These are phyloP conservation scores for Limnanthes douglasii DNA, from an alignment of 345 rosid genomes.

Conservation along the genomic window DNA sequence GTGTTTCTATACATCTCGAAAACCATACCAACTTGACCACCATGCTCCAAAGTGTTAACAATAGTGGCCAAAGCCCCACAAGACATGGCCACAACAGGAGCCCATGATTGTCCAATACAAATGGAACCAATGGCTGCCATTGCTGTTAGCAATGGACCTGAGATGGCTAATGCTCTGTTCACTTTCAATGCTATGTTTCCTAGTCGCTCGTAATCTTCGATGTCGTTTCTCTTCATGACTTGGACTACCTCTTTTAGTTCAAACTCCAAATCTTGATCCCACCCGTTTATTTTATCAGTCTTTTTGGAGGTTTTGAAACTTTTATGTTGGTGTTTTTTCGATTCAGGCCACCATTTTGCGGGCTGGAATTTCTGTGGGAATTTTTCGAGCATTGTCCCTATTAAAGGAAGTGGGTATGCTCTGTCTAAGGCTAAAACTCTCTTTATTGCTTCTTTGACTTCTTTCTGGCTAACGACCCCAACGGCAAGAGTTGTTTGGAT, in stretches of 20 bases:
- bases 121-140: constrained; percentile 13
- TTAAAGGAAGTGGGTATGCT: constrained; percentile 31
- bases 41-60: constrained; percentile 18
- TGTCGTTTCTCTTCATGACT: constrained; percentile 28
- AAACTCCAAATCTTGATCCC: constrained; percentile 16
- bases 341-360: constrained; percentile 29
- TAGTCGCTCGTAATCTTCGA: constrained; percentile 24
- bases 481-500: constrained; percentile 9
- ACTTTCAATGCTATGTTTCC: constrained; percentile 18
- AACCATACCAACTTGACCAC: constrained; percentile 25
- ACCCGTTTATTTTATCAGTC: constrained; percentile 12
- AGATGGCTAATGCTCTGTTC: constrained; percentile 18
- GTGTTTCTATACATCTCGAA: constrained; percentile 23
- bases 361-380: constrained; percentile 15
- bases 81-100: constrained; percentile 6
- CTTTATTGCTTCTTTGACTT: constrained; percentile 22
- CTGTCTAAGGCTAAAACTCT: constrained; percentile 24
- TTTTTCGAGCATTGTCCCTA: constrained; percentile 22
- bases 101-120: constrained; percentile 14
- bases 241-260: constrained; percentile 24
- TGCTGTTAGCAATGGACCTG: constrained; percentile 16
- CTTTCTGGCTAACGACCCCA: constrained; percentile 4
- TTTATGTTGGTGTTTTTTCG: not conserved
- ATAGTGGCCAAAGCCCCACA: constrained; percentile 13
- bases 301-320: not conserved